Evolutionary conservation across 2,329 filamentous ascomycete genomes (phyloP).

Genomic region (Plectosphaerella cucumerina): DNA sequence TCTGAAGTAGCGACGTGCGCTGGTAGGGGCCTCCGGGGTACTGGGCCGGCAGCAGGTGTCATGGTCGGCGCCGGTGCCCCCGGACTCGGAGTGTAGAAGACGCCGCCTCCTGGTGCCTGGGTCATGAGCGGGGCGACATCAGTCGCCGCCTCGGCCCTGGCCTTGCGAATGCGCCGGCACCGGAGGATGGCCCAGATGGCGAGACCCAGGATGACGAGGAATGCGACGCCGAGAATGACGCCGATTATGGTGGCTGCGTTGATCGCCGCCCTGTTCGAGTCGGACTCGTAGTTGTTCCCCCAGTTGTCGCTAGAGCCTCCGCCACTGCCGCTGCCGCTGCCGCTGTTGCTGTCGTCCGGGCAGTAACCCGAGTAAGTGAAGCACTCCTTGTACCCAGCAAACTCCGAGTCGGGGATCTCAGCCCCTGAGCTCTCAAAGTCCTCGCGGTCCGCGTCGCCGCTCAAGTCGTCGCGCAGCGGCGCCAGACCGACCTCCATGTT

Average conservation of each 20-base stretch:
- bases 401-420: background rate
- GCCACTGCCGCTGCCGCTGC: background rate
- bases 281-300: background rate
- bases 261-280: too few species aligned
- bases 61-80: too few species aligned
- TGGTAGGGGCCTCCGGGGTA: too few species aligned
- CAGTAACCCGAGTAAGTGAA: background rate
- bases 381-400: background rate
- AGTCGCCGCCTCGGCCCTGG: background rate
- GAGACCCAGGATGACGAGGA: background rate
- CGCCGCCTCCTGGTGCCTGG: too few species aligned
- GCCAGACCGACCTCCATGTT: constrained; percentile 26
- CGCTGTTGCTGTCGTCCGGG: background rate
- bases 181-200: constrained; percentile 4
- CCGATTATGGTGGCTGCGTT: background rate
- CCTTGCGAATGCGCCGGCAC: constrained; percentile 4
- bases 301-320: background rate
- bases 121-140: background rate
- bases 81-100: too few species aligned
- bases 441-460: background rate
- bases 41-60: too few species aligned
- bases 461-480: background rate
- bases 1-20: too few species aligned
- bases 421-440: background rate
- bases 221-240: background rate